Evolutionary conservation across 176 grass and related monocot species (phyloP).

Genomic region (Bromus sterilis): DNA sequence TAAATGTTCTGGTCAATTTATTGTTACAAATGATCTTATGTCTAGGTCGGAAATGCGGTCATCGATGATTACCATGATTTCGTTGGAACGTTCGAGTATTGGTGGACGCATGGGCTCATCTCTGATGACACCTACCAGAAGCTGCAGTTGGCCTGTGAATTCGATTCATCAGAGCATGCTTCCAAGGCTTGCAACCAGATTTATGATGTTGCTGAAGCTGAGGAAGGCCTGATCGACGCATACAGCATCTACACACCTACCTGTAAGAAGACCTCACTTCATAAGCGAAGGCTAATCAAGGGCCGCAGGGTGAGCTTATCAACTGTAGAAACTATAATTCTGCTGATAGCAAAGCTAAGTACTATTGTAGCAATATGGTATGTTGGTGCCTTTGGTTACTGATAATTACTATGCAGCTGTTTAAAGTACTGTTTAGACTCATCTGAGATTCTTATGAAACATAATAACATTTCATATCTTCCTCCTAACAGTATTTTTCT

Average conservation of each 20-base stretch:
- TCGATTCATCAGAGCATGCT: constrained; percentile 43
- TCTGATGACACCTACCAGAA: constrained; percentile 73
- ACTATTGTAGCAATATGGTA: neutral
- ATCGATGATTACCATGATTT: constrained; percentile 84
- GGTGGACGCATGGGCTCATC: constrained; percentile 95
- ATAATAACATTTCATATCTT: neutral
- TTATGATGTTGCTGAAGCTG: constrained; percentile 26
- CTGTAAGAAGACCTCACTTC: constrained; percentile 39
- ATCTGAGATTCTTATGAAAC: neutral
- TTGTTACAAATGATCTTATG: neutral
- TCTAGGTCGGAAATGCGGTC: constrained; percentile 81
- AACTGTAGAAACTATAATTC: neutral
- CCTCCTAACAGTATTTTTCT: neutral
- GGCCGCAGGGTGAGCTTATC: constrained; percentile 22
- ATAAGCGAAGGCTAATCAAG: constrained; percentile 29
- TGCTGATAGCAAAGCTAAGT: neutral
- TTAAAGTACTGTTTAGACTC: neutral
- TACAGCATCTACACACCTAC: constrained; percentile 84
- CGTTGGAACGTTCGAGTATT: constrained; percentile 75
- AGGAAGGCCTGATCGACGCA: constrained; percentile 67
- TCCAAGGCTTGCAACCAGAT: constrained; percentile 36
- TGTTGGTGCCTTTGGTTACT: neutral
- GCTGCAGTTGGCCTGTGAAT: constrained; percentile 44
- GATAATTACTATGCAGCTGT: neutral
- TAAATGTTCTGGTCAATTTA: neutral